Evolutionary conservation across 2,329 filamentous ascomycete genomes (phyloP).

Genomic region (Aspergillus fijiensis): DNA sequence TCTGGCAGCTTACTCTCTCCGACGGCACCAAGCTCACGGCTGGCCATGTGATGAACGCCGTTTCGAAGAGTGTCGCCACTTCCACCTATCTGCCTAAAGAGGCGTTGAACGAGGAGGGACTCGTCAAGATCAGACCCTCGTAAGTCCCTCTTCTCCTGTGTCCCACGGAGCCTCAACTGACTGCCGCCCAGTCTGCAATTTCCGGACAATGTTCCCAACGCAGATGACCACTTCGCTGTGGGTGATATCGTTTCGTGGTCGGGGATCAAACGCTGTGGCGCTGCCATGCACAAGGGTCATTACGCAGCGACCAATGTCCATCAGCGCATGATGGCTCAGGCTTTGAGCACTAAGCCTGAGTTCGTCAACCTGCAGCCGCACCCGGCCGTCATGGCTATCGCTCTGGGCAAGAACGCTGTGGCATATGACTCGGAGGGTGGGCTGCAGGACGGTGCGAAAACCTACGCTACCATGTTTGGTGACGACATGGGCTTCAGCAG

Average conservation of each 20-base stretch:
- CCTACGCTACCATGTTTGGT: slow-evolving; percentile 57
- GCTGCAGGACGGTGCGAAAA: slow-evolving; percentile 34
- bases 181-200: slow-evolving; percentile 53
- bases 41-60: slow-evolving; percentile 67
- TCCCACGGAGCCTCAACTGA: neutral
- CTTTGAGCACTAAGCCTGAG: slow-evolving; percentile 42
- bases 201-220: slow-evolving; percentile 54
- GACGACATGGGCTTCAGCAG: slow-evolving; percentile 66
- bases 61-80: slow-evolving; percentile 63
- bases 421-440: slow-evolving; percentile 60
- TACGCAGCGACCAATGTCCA: slow-evolving; percentile 66
- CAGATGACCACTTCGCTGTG: slow-evolving; percentile 63
- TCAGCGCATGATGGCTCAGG: slow-evolving; percentile 56
- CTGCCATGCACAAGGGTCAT: slow-evolving; percentile 72
- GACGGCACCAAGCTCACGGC: slow-evolving; percentile 61
- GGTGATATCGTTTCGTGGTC: slow-evolving; percentile 72
- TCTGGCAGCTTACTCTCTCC: slow-evolving; percentile 54
- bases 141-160: slow-evolving; percentile 1
- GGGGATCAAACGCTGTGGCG: slow-evolving; percentile 76
- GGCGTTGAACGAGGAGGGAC: slow-evolving; percentile 63
- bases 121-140: slow-evolving; percentile 62
- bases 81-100: slow-evolving; percentile 61
- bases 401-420: slow-evolving; percentile 68
- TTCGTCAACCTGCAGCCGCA: slow-evolving; percentile 55
- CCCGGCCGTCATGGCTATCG: slow-evolving; percentile 67